Evolutionary conservation across 2,329 filamentous ascomycete species (phyloP).

Genomic region (Metarhizium rileyi): DNA sequence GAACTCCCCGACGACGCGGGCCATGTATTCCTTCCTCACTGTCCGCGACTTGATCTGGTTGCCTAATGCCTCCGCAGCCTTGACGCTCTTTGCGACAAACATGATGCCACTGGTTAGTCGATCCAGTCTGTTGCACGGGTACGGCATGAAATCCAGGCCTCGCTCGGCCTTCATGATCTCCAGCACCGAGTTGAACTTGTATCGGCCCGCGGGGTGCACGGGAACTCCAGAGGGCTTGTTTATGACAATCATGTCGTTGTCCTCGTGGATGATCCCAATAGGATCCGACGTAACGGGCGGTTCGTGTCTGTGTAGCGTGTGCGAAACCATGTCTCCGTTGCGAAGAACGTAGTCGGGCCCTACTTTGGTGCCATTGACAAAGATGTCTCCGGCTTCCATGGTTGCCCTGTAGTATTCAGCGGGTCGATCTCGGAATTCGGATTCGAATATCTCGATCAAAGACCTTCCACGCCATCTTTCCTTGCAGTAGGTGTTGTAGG

Average conservation of each 20-base stretch:
- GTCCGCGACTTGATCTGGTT: constrained; percentile 69
- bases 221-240: constrained; percentile 94
- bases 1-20: constrained; percentile 82
- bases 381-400: constrained; percentile 70
- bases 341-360: constrained; percentile 61
- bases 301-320: constrained; percentile 92
- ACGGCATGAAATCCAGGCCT: constrained; percentile 41
- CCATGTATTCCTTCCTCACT: constrained; percentile 91
- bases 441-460: constrained; percentile 78
- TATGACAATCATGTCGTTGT: constrained; percentile 88
- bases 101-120: constrained; percentile 92
- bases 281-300: constrained; percentile 78
- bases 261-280: constrained; percentile 79
- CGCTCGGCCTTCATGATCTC: constrained; percentile 84
- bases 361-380: constrained; percentile 66
- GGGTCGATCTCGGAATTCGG: constrained; percentile 85
- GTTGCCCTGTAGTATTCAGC: constrained; percentile 79
- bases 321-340: constrained; percentile 86
- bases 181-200: constrained; percentile 89
- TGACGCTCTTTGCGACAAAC: constrained; percentile 86
- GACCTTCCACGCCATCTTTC: constrained; percentile 78
- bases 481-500: constrained; percentile 93
- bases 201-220: constrained; percentile 89
- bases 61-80: constrained; percentile 68
- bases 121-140: constrained; percentile 87